Percentiles rank a stretch among this genome's conserved stretches.
Evolutionary conservation across 2,329 filamentous ascomycete genomes (phyloP).

Genomic region (Neonectria faginata): DNA sequence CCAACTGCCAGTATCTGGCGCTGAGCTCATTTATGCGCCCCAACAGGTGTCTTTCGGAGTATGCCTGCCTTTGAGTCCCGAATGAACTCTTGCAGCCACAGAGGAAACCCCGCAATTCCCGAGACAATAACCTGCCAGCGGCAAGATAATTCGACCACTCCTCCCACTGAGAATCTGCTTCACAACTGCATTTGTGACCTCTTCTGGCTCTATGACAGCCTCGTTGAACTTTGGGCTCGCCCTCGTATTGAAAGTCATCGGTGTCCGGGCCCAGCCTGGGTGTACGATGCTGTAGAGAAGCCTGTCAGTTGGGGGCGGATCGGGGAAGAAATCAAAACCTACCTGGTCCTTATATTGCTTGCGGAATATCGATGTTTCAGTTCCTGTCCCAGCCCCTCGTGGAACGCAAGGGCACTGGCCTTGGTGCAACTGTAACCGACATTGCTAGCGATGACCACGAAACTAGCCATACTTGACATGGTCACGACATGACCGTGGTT

Average conservation of each 20-base stretch:
- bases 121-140: slow-evolving; percentile 34
- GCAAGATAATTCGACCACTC: slow-evolving; percentile 58
- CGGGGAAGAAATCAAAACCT: background rate
- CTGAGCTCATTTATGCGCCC: background rate
- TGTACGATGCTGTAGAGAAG: slow-evolving; percentile 57
- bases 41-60: background rate
- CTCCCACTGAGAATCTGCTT: slow-evolving; percentile 55
- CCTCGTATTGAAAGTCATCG: slow-evolving; percentile 34
- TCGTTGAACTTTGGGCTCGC: slow-evolving; percentile 37
- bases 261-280: slow-evolving; percentile 51
- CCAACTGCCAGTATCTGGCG: no score
- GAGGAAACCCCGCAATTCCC: slow-evolving; percentile 28
- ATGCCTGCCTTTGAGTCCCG: slow-evolving; percentile 18
- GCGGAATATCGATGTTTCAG: slow-evolving; percentile 67
- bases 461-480: slow-evolving; percentile 71
- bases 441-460: slow-evolving; percentile 67
- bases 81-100: slow-evolving; percentile 35
- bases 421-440: slow-evolving; percentile 74
- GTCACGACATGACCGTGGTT: slow-evolving; percentile 78
- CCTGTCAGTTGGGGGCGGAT: background rate
- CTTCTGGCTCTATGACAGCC: slow-evolving; percentile 33
- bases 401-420: slow-evolving; percentile 70
- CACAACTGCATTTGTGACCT: slow-evolving; percentile 55
- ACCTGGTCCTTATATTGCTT: slow-evolving; percentile 13
- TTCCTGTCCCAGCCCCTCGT: slow-evolving; percentile 69